A percentile compares a stretch with the other conserved stretches of the same genome.
phyloP scores from a whole-genome alignment of 2,329 filamentous ascomycete species.

The Fusarium hainanense region DNA sequence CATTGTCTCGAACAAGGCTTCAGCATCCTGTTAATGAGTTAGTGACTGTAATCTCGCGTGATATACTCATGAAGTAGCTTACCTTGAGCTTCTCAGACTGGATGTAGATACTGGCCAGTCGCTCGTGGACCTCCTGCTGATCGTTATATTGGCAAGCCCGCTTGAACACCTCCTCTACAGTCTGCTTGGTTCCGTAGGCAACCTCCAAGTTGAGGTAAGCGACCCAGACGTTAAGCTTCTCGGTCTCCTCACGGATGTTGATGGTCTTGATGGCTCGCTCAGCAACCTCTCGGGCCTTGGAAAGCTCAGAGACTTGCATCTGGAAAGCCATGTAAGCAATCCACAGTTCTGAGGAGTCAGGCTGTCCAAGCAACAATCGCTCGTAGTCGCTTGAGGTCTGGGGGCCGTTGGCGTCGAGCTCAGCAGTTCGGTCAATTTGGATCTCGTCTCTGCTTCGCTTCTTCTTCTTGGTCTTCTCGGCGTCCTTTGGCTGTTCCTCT shows the following conservation, averaged over 20 bases:
- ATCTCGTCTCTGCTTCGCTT: conserved; percentile 81
- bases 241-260: conserved; percentile 87
- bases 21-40: conserved; percentile 76
- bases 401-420: conserved; percentile 87
- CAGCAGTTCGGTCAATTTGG: conserved; percentile 89
- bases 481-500: conserved; percentile 51
- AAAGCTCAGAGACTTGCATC: conserved; percentile 88
- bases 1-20: conserved; percentile 86
- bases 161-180: conserved; percentile 87
- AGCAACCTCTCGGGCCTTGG: conserved; percentile 87
- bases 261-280: conserved; percentile 93
- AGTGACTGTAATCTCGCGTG: conserved; percentile 33
- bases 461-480: conserved; percentile 64
- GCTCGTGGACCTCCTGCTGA: conserved; percentile 86
- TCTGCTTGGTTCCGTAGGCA: conserved; percentile 85
- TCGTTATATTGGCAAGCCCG: conserved; percentile 95
- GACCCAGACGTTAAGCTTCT: conserved; percentile 96
- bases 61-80: conserved; percentile 53
- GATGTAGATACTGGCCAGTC: conserved; percentile 93
- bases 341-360: conserved; percentile 94
- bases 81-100: conserved; percentile 87
- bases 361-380: conserved; percentile 88
- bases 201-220: conserved; percentile 95
- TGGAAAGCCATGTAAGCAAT: conserved; percentile 99
- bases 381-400: conserved; percentile 94